Percentiles rank a stretch among this genome's conserved stretches.
phyloP scores from a whole-genome alignment of 1,139 yeast species.

The Taiozyma sp. region DNA sequence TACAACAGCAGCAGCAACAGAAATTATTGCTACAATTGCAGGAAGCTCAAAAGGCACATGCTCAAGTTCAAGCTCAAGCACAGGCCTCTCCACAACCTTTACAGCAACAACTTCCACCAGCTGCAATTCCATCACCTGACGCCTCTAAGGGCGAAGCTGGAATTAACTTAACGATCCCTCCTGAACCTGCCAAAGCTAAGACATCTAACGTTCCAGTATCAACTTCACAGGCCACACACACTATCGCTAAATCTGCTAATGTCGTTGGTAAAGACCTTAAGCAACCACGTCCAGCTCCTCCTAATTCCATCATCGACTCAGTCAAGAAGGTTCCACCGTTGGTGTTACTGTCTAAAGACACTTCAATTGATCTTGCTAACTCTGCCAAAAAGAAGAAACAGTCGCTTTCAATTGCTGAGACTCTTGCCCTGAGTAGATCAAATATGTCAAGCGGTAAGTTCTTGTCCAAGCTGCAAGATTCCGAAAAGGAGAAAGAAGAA shows the following conservation, averaged over 20 bases:
- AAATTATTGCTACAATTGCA: constrained; percentile 11
- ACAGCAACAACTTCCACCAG: not conserved
- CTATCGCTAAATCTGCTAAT: not conserved
- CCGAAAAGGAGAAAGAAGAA: constrained; percentile 1
- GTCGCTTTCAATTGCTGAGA: constrained; percentile 55
- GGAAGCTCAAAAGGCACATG: constrained; percentile 4
- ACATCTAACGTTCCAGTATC: not conserved
- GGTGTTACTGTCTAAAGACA: constrained; percentile 20
- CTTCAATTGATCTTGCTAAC: constrained; percentile 21
- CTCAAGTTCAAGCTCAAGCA: constrained; percentile 1
- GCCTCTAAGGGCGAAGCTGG: not conserved
- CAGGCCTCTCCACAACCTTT: not conserved
- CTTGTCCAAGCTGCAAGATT: constrained; percentile 20
- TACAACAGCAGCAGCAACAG: constrained; percentile 18
- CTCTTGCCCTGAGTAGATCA: constrained; percentile 55
- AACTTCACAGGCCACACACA: not conserved
- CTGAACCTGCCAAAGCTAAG: not conserved
- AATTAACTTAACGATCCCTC: not conserved
- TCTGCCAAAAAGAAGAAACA: constrained; percentile 19
- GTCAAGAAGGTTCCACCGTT: constrained; percentile 19
- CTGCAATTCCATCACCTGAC: not conserved
- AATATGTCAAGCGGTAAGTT: constrained; percentile 29
- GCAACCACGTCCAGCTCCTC: constrained; percentile 20
- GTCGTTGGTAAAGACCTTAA: constrained; percentile 1
- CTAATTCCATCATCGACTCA: constrained; percentile 18